Base-by-base conservation (phyloP, 78 protist genomes). In the Goniomonas avonlea region DNA sequence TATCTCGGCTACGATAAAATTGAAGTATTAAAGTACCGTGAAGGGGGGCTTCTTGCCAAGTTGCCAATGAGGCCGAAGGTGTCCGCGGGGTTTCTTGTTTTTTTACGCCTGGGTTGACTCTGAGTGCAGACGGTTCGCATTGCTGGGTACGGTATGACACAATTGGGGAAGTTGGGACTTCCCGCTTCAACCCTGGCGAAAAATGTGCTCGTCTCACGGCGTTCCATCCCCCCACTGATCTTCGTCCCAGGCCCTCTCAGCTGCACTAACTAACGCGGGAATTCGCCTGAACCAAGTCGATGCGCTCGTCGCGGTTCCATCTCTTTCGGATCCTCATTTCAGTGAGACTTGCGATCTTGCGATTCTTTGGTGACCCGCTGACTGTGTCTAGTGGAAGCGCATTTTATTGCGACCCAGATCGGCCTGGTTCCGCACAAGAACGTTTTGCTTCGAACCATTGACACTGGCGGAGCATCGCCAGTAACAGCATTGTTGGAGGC, bases 381-480 rank as follows among this genome's bases (percentile, higher is more conserved):
- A 23, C 58, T 21, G 21, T 50, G 58, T 50, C 29, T 20, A 21
- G 58, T 20, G 58, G 58, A 50, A 23, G 77, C 77, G 1, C 77
- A 71, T 39, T 39, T 15, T 23, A 1, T 71, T 32, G 80, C 80
- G 47, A 75, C 80, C 55, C 15, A 7, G 18, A 20, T 20, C 37
- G 68, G 68, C 23, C 40, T 75, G 34, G 29, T 41, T n/a, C 69
- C 58, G 31, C 2, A 27, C 32, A 3, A 17, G 3, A 0, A 3
- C 25, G 40, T 70, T 9, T 4, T 8, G 35, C n/a, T 75, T 31
- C 80, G 80, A 39, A 75, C 80, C 41, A 23, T 75, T 34, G 80
- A 75, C 61, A 75, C 73, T 21, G 80, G 80, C 50, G 80, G 80
- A 4, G 80, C 80, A 7, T 63, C 69, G 3, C 80, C 79, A 13